phyloP scores from a whole-genome alignment of 148 eudicot genomes.

The Gaultheria prostrata region DNA sequence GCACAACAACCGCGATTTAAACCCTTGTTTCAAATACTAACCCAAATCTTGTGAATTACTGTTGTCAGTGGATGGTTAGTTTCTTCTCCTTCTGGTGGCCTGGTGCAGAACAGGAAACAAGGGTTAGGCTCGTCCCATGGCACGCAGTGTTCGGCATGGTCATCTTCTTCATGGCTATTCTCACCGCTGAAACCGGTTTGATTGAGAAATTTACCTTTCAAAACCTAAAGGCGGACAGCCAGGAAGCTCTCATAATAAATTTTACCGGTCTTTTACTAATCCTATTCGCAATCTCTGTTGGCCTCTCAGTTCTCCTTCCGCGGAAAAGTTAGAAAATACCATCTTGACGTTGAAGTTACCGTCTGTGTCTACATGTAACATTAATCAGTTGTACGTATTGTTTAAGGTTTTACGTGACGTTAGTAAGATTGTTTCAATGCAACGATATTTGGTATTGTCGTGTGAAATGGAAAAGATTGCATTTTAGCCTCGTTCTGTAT shows the following conservation, averaged over 20 bases:
- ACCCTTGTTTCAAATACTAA: not conserved
- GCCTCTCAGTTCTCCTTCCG: slow-evolving; percentile 37
- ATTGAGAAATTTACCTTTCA: slow-evolving; percentile 34
- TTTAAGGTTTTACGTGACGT: not conserved
- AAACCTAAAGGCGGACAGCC: slow-evolving; percentile 19
- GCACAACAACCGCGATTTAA: not conserved
- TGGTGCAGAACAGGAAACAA: slow-evolving; percentile 24
- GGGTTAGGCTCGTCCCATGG: slow-evolving; percentile 47
- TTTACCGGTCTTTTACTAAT: slow-evolving; percentile 52
- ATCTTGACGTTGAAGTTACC: not conserved
- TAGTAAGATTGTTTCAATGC: not conserved
- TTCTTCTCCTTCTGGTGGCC: slow-evolving; percentile 49
- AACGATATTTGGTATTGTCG: not conserved
- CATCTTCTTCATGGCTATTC: slow-evolving; percentile 43
- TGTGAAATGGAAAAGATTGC: not conserved
- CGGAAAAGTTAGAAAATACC: not conserved
- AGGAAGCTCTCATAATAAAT: slow-evolving; percentile 47
- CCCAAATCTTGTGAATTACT: not conserved
- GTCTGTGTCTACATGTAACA: not conserved
- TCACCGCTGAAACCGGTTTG: slow-evolving; percentile 47
- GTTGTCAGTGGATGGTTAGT: slow-evolving; percentile 38
- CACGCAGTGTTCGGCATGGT: slow-evolving; percentile 43
- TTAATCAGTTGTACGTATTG: not conserved
- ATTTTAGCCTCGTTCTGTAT: no score
- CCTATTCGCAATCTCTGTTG: slow-evolving; percentile 41